Conservation (phyloP, 768 basidiomycete species). For the Termitomyces sp. region DNA sequence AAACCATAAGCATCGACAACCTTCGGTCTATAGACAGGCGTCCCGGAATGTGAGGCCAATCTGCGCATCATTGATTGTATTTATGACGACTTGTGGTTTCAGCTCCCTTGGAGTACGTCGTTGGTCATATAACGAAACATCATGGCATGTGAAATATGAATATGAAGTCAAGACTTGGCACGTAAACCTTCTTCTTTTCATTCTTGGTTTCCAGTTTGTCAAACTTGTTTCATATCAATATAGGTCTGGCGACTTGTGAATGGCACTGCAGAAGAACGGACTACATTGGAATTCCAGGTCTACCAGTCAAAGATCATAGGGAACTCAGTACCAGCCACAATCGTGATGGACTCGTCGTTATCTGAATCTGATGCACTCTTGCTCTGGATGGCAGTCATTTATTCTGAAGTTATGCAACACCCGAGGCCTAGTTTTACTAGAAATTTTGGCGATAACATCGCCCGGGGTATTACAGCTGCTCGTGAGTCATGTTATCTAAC, state of each 20-base stretch:
- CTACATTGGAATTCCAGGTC: slow-evolving; percentile 1
- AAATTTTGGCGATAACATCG: neutral
- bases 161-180: slow-evolving; percentile 4
- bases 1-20: neutral
- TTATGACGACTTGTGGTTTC: no score
- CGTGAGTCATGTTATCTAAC: neutral
- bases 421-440: neutral
- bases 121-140: neutral
- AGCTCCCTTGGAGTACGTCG: neutral
- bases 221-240: neutral
- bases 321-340: neutral
- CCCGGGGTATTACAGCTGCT: neutral
- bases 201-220: neutral
- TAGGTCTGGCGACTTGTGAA: slow-evolving; percentile 3
- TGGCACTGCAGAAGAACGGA: neutral
- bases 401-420: slow-evolving; percentile 6
- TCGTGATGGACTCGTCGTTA: neutral
- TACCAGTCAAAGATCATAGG: slow-evolving; percentile 2
- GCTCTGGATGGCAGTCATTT: slow-evolving; percentile 3
- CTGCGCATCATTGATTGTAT: no score
- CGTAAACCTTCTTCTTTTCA: neutral
- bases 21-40: neutral
- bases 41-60: neutral
- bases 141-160: slow-evolving; percentile 6
- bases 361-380: slow-evolving; percentile 1